Evolutionary conservation across 352 stramenopile species (phyloP).

Genomic region (Phytophthora megakarya): DNA sequence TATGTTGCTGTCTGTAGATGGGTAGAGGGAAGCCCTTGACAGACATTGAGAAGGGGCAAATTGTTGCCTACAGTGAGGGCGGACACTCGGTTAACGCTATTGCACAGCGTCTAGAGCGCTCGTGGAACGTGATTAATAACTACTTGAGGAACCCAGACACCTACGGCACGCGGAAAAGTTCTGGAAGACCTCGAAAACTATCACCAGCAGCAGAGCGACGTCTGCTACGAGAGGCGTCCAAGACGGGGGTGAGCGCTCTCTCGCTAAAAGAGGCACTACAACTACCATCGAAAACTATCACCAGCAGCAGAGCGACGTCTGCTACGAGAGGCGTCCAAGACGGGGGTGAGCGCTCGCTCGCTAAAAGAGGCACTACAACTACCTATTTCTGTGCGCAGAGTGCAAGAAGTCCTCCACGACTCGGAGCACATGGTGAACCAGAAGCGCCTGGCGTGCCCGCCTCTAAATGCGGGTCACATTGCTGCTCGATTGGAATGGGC

Average conservation of each 20-base stretch:
- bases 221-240: not conserved
- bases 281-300: too few relatives aligned
- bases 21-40: not conserved
- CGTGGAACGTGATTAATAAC: not conserved
- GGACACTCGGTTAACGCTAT: not conserved
- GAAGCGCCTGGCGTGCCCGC: constrained; percentile 2
- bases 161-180: not conserved
- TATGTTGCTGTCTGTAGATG: not conserved
- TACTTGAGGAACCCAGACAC: not conserved
- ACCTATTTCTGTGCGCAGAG: not conserved
- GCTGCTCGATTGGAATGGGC: not conserved
- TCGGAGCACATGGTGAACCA: constrained; percentile 4
- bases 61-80: not conserved
- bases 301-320: too few relatives aligned
- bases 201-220: not conserved
- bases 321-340: too few relatives aligned
- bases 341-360: too few relatives aligned
- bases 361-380: constrained; percentile 1
- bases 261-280: too few relatives aligned
- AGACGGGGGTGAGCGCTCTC: not conserved
- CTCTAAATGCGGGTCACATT: not conserved
- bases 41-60: constrained; percentile 4
- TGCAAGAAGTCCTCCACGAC: constrained; percentile 5
- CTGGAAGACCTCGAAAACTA: not conserved
- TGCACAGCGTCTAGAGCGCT: not conserved